A percentile compares a stretch with the other conserved stretches of the same genome.
Evolutionary conservation across 2,329 filamentous ascomycete species (phyloP).

Genomic region (Talaromyces pinophilus): DNA sequence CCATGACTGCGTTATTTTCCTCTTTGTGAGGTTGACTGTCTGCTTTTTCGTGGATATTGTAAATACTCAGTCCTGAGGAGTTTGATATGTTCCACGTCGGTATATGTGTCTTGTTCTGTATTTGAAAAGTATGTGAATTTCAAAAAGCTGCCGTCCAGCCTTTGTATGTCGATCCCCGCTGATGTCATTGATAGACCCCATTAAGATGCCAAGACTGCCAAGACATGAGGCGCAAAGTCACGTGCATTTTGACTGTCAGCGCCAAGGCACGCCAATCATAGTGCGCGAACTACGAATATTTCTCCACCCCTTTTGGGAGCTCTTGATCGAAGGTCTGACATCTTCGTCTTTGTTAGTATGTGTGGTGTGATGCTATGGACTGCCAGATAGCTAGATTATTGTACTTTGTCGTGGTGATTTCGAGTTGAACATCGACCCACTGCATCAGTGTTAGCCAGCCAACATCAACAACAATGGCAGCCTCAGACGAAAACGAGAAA

Average conservation of each 20-base stretch:
- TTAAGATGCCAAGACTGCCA: background rate
- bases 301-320: background rate
- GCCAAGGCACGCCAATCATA: slow-evolving; percentile 13
- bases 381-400: background rate
- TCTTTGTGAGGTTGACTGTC: background rate
- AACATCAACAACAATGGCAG: background rate
- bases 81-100: too few relatives aligned
- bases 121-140: background rate
- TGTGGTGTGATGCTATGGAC: background rate
- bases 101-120: background rate
- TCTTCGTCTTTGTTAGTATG: background rate
- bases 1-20: slow-evolving; percentile 31
- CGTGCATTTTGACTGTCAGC: background rate
- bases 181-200: background rate
- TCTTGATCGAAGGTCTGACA: background rate
- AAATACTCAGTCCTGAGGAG: too few relatives aligned
- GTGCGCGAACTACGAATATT: background rate
- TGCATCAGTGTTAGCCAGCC: background rate
- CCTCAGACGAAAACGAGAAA: slow-evolving; percentile 2
- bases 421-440: background rate
- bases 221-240: slow-evolving; percentile 8
- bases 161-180: slow-evolving; percentile 2
- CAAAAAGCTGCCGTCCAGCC: background rate
- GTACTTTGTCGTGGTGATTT: background rate
- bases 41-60: too few relatives aligned